phyloP scores from a whole-genome alignment of 2,329 filamentous ascomycete species.

The Aspergillus sergii region DNA sequence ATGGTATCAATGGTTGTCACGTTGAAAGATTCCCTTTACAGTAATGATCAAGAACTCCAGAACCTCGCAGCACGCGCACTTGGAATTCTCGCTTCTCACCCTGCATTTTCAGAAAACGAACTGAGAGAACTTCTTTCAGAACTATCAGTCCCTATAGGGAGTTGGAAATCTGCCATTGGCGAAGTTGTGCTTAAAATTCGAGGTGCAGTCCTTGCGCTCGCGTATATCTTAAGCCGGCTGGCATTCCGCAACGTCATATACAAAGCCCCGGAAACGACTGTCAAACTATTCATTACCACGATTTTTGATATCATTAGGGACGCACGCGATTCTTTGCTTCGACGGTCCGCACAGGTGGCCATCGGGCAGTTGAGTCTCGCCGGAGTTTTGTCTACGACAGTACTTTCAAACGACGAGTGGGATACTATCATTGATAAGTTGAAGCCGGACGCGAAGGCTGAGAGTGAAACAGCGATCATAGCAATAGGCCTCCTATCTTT shows the following conservation, averaged over 20 bases:
- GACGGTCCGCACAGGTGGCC: slow-evolving; percentile 59
- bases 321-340: slow-evolving; percentile 58
- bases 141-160: slow-evolving; percentile 51
- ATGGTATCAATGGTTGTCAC: slow-evolving; percentile 54
- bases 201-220: slow-evolving; percentile 61
- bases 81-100: slow-evolving; percentile 75
- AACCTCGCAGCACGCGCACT: slow-evolving; percentile 68
- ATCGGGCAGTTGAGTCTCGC: slow-evolving; percentile 66
- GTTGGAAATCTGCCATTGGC: slow-evolving; percentile 64
- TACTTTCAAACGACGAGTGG: slow-evolving; percentile 32
- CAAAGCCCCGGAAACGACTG: slow-evolving; percentile 37
- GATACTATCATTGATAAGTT: slow-evolving; percentile 64
- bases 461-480: slow-evolving; percentile 79
- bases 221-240: slow-evolving; percentile 60
- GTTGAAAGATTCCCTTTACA: slow-evolving; percentile 64
- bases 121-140: slow-evolving; percentile 48
- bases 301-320: slow-evolving; percentile 56
- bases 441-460: slow-evolving; percentile 70
- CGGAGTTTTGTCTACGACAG: slow-evolving; percentile 48
- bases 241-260: slow-evolving; percentile 50
- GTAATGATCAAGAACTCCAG: slow-evolving; percentile 72
- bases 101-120: slow-evolving; percentile 41
- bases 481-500: slow-evolving; percentile 73
- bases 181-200: slow-evolving; percentile 61
- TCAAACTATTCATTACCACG: slow-evolving; percentile 47